Evolutionary conservation across 148 eudicot genomes (phyloP).

Genomic region (Camellia sinensis): DNA sequence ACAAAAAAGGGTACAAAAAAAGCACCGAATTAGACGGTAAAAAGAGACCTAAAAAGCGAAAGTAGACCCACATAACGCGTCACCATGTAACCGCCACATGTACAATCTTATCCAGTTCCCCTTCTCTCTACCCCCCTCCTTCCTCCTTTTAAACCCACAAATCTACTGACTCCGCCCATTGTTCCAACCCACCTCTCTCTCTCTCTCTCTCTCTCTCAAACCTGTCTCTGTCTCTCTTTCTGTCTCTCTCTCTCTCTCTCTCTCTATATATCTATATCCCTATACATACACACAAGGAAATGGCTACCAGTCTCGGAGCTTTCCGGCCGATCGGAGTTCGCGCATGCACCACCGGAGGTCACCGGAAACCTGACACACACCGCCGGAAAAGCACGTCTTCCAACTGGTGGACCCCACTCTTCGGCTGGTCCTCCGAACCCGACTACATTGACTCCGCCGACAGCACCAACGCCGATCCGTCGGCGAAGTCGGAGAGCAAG

Average conservation of each 20-base stretch:
- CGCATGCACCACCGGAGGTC: conserved; percentile 15
- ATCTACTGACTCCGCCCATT: no score
- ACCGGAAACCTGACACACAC: conserved; percentile 10
- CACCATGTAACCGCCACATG: neutral
- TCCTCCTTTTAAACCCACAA: no score
- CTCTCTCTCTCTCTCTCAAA: no score
- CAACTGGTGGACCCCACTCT: conserved; percentile 31
- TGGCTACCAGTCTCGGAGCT: conserved; percentile 18
- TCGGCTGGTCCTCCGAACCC: conserved; percentile 29
- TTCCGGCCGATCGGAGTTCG: conserved; percentile 8
- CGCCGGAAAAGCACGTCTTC: conserved; percentile 14
- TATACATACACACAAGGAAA: neutral
- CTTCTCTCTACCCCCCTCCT: no score
- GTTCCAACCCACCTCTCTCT: no score
- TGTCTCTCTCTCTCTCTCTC: neutral
- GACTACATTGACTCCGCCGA: conserved; percentile 17
- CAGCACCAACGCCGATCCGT: neutral
- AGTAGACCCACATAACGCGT: neutral
- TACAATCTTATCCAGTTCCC: neutral
- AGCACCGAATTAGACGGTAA: neutral
- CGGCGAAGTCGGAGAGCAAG: neutral
- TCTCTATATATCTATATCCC: neutral
- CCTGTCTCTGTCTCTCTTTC: no score
- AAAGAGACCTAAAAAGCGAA: neutral
- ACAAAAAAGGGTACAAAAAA: neutral